These are phyloP conservation scores for Baorangia bicolor DNA, from an alignment of 768 basidiomycete species.

Conservation along the genomic window DNA sequence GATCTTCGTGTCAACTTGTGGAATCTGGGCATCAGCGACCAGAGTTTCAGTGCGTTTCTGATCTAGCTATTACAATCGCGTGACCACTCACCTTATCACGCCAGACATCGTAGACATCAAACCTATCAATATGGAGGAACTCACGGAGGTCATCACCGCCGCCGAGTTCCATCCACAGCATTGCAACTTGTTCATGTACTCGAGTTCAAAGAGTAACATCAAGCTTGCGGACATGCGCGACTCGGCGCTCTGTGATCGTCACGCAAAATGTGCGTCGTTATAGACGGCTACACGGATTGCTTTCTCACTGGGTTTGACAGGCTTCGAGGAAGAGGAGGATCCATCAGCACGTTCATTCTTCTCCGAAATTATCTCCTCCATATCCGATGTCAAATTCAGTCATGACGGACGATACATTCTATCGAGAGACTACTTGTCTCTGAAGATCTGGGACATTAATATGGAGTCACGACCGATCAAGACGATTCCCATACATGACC, in stretches of 20 bases:
- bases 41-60: conserved; percentile 88
- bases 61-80: background rate
- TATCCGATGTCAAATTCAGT: conserved; percentile 99
- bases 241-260: conserved; percentile 91
- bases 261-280: conserved; percentile 82
- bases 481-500: conserved; percentile 98
- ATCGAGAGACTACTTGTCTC: conserved; percentile 92
- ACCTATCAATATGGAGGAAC: conserved; percentile 99
- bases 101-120: conserved; percentile 99
- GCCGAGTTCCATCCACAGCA: conserved; percentile 98
- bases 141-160: conserved; percentile 99
- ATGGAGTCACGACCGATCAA: conserved; percentile 97
- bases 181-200: conserved; percentile 99
- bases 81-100: background rate
- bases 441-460: conserved; percentile 99
- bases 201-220: conserved; percentile 99
- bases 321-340: conserved; percentile 99
- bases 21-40: conserved; percentile 98
- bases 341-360: conserved; percentile 98
- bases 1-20: conserved; percentile 96
- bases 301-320: conserved; percentile 42
- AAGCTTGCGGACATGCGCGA: conserved; percentile 99
- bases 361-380: conserved; percentile 99
- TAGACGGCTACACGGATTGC: background rate
- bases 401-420: conserved; percentile 96